Percentiles rank a stretch among this genome's conserved stretches.
phyloP scores from a whole-genome alignment of 2,329 filamentous ascomycete genomes.

The Aspergillus sp. region DNA sequence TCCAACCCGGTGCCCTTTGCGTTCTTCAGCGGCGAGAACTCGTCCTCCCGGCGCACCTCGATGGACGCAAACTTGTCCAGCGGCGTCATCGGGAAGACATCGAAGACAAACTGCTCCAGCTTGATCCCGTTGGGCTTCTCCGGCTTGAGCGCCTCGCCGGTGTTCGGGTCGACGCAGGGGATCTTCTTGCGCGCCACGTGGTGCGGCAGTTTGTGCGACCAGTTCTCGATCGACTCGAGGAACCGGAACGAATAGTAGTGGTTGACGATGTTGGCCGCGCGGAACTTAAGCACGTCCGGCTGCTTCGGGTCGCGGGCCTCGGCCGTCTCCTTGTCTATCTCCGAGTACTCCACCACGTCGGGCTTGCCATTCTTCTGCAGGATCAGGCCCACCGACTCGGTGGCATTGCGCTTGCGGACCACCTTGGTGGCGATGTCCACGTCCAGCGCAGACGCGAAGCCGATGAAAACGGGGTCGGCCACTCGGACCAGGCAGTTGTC shows the following conservation, averaged over 20 bases:
- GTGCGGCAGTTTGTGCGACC: conserved; percentile 79
- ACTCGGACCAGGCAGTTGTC: conserved; percentile 99
- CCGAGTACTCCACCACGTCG: conserved; percentile 96
- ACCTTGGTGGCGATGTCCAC: conserved; percentile 98
- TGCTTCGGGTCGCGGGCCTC: conserved; percentile 80
- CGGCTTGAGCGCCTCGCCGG: conserved; percentile 75
- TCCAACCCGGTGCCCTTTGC: conserved; percentile 76
- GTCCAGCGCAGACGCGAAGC: conserved; percentile 76
- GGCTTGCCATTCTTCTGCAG: conserved; percentile 91
- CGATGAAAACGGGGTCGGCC: conserved; percentile 92
- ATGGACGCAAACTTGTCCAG: conserved; percentile 88
- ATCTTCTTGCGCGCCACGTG: conserved; percentile 99
- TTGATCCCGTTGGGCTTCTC: conserved; percentile 97
- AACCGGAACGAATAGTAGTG: conserved; percentile 98
- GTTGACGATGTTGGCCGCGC: conserved; percentile 98
- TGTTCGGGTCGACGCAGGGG: conserved; percentile 66
- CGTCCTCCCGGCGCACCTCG: conserved; percentile 92
- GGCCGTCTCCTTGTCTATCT: conserved; percentile 83
- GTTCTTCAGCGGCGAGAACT: conserved; percentile 98
- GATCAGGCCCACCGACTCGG: conserved; percentile 91
- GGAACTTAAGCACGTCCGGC: conserved; percentile 77
- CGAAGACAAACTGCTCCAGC: conserved; percentile 97
- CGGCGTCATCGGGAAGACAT: conserved; percentile 83
- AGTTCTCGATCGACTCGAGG: conserved; percentile 79
- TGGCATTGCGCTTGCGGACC: conserved; percentile 95